Base-by-base conservation (phyloP, 2,329 filamentous ascomycete species). In the Hypomyces rosellus region DNA sequence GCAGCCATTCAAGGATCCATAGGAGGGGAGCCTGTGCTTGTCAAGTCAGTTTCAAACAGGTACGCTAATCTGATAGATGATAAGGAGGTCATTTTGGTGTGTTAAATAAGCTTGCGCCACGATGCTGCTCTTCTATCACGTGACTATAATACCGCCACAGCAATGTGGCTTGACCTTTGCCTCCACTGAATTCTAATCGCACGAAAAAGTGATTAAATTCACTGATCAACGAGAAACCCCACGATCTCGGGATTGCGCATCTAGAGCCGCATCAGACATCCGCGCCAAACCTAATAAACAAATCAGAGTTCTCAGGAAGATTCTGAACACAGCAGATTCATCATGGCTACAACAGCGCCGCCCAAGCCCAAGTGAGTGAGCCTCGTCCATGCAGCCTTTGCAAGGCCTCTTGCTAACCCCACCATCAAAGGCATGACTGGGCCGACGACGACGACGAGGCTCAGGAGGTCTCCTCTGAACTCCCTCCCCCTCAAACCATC, bases 401-500 rank as follows among this genome's bases (percentile, higher is more conserved):
- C 14, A 34, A 45, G 39, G 41, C 25, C 25, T 34, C 46, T 63
- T 54, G 60, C 65, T 70, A 63, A 70, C 68, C 64, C 66, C 68
- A 67, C 65, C 60, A 66, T 61, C 46, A 48, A 55, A 77, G 75
- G 68, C 74, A 77, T 61, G 91, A 96, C 80, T 97, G 92, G 92
- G 92, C 93, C 69, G 93, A 97, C 75, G 93, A 97, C 75, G 89
- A 93, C 69, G 90, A 95, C 69, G 88, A 92, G 65, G 86, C 89
- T 73, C 87, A 93, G 72, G 82, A 87, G 75, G 75, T 81, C 60
- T 64, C 69, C 60, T 70, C 72, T 58, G 79, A 82, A 51, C 87
- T 99, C 62, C 93, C 93, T 54, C 81, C 88, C 61, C 84, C 88
- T 61, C 86, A 93, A 74, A 88, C 92, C 62, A 92, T 89, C 69